Conservation (phyloP, 1,284 basidiomycete genomes). For the Cryptococcus amylolentus region DNA sequence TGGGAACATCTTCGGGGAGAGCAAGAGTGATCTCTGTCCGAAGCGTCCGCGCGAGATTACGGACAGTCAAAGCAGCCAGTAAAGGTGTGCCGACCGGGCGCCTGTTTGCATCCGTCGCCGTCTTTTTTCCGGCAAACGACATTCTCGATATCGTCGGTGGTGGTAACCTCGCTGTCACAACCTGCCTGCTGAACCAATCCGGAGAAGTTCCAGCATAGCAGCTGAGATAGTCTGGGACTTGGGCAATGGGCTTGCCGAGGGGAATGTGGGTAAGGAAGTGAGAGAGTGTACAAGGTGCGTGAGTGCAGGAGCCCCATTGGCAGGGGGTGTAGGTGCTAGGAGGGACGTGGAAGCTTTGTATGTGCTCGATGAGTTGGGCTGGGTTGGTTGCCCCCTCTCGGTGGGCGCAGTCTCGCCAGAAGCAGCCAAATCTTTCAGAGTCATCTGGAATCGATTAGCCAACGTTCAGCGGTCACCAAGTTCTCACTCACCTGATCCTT, state of each 20-base stretch:
- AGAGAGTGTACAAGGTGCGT: slow-evolving; percentile 27
- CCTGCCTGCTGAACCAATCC: not conserved
- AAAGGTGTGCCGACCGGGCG: slow-evolving; percentile 41
- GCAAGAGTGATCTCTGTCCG: slow-evolving; percentile 29
- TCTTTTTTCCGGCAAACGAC: slow-evolving; percentile 17
- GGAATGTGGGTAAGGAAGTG: slow-evolving; percentile 46
- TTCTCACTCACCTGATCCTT: slow-evolving; percentile 27
- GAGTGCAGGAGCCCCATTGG: slow-evolving; percentile 36
- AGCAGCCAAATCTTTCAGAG: slow-evolving; percentile 34
- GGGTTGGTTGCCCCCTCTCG: slow-evolving; percentile 18
- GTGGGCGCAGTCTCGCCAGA: slow-evolving; percentile 31
- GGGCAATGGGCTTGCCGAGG: not conserved
- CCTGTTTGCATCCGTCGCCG: slow-evolving; percentile 15
- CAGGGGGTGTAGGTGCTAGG: slow-evolving; percentile 18
- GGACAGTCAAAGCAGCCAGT: slow-evolving; percentile 39
- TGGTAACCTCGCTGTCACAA: slow-evolving; percentile 23
- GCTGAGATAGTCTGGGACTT: no score
- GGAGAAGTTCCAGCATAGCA: no score
- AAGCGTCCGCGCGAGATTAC: slow-evolving; percentile 42
- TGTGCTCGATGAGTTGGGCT: slow-evolving; percentile 27
- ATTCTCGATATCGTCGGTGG: slow-evolving; percentile 25
- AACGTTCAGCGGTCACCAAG: not conserved
- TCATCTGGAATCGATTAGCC: slow-evolving; percentile 27
- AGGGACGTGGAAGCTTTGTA: slow-evolving; percentile 27
- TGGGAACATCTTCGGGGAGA: slow-evolving; percentile 8